A percentile compares a stretch with the other conserved stretches of the same genome.
phyloP scores from a whole-genome alignment of 345 rosid species.

The Eucalyptus brandiana region DNA sequence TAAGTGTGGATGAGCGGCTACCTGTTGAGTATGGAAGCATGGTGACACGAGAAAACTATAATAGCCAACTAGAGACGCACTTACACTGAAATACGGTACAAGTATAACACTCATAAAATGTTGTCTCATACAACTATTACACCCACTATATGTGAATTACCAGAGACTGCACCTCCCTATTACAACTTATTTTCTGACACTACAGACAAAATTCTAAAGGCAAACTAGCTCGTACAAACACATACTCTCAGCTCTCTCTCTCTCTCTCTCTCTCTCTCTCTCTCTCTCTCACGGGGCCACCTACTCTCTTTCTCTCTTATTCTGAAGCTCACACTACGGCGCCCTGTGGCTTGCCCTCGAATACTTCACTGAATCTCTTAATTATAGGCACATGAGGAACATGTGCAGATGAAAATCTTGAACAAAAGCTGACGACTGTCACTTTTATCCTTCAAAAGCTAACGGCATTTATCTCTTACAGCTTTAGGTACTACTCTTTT shows the following conservation, averaged over 20 bases:
- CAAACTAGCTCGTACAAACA: neutral
- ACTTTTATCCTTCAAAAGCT: neutral
- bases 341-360: neutral
- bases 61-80: neutral
- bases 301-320: neutral
- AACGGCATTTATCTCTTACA: neutral
- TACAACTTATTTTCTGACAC: neutral
- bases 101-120: neutral
- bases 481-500: neutral
- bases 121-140: neutral
- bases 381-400: neutral
- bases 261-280: too few species aligned
- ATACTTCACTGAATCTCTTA: neutral
- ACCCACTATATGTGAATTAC: neutral
- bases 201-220: neutral
- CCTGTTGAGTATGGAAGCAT: neutral
- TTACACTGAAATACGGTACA: neutral
- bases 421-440: neutral
- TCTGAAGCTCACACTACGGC: neutral
- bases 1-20: neutral
- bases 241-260: neutral
- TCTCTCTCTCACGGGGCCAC: neutral
- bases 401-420: neutral
- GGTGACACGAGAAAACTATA: neutral
- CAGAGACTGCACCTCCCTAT: neutral